Base-by-base conservation (phyloP, 2,329 filamentous ascomycete species). In the Chaetomium olivaceum region DNA sequence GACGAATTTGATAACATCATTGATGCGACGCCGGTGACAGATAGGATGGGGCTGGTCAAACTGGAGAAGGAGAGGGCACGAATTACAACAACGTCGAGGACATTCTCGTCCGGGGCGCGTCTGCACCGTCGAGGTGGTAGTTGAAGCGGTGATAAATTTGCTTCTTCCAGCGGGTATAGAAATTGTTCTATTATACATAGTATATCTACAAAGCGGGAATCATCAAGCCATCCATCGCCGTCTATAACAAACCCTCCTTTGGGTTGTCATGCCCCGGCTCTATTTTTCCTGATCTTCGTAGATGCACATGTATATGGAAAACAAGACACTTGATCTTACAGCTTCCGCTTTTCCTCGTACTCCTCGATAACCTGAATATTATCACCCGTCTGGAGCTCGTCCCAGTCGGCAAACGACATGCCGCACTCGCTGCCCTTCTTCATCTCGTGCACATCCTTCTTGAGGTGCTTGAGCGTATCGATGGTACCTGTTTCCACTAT, bases 361-460 rank as follows among this genome's bases (percentile, higher is more conserved):
- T 93, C 90, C 74, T 97, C 92, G 74, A 93, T 96, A 39, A 88
- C 89, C 80, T 98, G 95, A 68, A 99, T 85, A 76, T 89, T 86
- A 78, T 99, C 95, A 31, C 94, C 95, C 16, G 87, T 82, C 73
- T 89, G 77, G 75, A 98, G 90, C 25, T 87, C 90, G 57, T 90
- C 83, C 87, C 92, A 99, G 36, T 83, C 85, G 3, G 90, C 87
- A 73, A 99, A 94, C 61, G 87, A 88, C 71, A 99, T 89, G 70
- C 95, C 95, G 73, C 95, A 99, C 78, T 99, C 95, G n/a, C 85
- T 87, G 65, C 93, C 93, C 79, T 96, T 98, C 73, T 88, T 88
- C 88, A 96, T 95, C 74, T 97, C 92, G 55, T 82, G 81, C 33
- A 95, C 91, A 70, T 97, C 92, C 76, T 96, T 96, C 83, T 98